These are phyloP conservation scores for Paradendryphiella salina DNA, from an alignment of 2,329 filamentous ascomycete genomes.

Conservation along the genomic window DNA sequence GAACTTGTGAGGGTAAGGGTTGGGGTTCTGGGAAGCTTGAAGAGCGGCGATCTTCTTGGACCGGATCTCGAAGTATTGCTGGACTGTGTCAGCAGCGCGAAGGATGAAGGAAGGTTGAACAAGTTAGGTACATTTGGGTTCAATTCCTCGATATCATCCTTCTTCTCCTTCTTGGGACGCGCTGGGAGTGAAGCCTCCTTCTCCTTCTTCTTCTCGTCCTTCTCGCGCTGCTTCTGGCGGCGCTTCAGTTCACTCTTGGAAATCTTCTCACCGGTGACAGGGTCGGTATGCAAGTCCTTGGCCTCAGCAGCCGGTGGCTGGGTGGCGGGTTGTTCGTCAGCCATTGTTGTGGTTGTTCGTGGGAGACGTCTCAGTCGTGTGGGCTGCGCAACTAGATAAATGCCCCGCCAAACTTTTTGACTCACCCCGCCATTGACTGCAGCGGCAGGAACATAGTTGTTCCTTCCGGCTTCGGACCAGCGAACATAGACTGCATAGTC, in stretches of 20 bases:
- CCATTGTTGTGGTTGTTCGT: constrained; percentile 35
- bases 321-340: constrained; percentile 35
- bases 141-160: constrained; percentile 70
- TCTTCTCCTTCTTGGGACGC: constrained; percentile 61
- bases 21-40: constrained; percentile 70
- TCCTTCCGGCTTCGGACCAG: constrained; percentile 11
- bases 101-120: constrained; percentile 37
- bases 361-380: constrained; percentile 19
- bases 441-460: constrained; percentile 17
- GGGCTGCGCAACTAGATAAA: constrained; percentile 21
- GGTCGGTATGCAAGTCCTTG: constrained; percentile 78
- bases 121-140: constrained; percentile 64
- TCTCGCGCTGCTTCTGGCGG: constrained; percentile 86
- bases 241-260: constrained; percentile 74
- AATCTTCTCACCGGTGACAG: constrained; percentile 85
- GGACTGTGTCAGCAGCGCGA: constrained; percentile 18
- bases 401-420: constrained; percentile 26
- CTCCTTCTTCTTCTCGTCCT: constrained; percentile 86
- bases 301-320: constrained; percentile 39
- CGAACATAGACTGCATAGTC: background rate
- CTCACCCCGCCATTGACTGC: constrained; percentile 25
- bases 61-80: constrained; percentile 97
- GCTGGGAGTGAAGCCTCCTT: constrained; percentile 72
- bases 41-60: constrained; percentile 79
- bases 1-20: constrained; percentile 92